Percentiles rank a stretch among this genome's conserved stretches.
These are phyloP conservation scores for Cladosporium sp. DNA, from an alignment of 2,329 filamentous ascomycete genomes.

Conservation along the genomic window DNA sequence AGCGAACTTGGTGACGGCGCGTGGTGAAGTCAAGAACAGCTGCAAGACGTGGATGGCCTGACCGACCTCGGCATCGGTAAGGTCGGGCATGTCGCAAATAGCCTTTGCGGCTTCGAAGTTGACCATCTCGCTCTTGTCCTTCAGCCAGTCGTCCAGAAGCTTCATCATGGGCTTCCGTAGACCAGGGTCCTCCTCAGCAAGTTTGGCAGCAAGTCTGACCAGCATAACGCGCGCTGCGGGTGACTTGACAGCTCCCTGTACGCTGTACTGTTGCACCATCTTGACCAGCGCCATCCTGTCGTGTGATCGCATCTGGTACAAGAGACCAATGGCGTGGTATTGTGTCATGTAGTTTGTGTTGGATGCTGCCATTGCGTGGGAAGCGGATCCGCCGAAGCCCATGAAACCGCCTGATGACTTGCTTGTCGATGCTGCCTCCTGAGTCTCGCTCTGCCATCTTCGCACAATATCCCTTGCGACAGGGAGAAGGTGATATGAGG, in stretches of 20 bases:
- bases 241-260: constrained; percentile 89
- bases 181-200: constrained; percentile 88
- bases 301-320: constrained; percentile 97
- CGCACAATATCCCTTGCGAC: constrained; percentile 93
- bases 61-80: constrained; percentile 85
- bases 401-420: constrained; percentile 91
- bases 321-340: constrained; percentile 94
- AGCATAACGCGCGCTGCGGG: constrained; percentile 90
- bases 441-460: constrained; percentile 97
- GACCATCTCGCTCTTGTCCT: constrained; percentile 99
- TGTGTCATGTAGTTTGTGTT: constrained; percentile 97
- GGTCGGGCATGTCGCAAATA: constrained; percentile 90
- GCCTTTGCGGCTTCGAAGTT: constrained; percentile 99
- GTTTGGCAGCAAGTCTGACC: constrained; percentile 85
- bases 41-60: constrained; percentile 95
- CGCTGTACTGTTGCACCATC: constrained; percentile 99
- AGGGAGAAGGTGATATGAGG: constrained; percentile 94
- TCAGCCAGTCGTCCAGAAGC: constrained; percentile 91
- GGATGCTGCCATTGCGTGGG: constrained; percentile 66
- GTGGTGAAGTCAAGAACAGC: constrained; percentile 92
- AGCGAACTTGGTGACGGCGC: constrained; percentile 95
- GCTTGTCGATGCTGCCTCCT: constrained; percentile 86
- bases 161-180: constrained; percentile 96
- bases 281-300: constrained; percentile 98
- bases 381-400: constrained; percentile 80